A percentile compares a stretch with the other conserved stretches of the same genome.
Conservation (phyloP, 2,329 filamentous ascomycete genomes). For the Tolypocladium endophyticum region DNA sequence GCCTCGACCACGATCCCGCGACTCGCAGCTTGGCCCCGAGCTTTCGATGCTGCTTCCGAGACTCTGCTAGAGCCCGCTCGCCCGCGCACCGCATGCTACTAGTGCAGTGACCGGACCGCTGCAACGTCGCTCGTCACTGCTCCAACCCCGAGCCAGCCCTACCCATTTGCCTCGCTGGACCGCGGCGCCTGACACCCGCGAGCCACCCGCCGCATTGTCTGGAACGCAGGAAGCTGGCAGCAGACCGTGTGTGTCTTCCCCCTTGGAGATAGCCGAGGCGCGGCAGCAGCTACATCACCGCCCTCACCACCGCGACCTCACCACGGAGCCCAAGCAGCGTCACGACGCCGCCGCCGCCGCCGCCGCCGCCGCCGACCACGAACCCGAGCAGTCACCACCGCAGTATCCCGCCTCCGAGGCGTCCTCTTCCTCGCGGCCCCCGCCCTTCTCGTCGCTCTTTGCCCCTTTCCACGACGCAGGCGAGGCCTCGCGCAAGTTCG, state of each 20-base stretch:
- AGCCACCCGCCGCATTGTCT: conserved; percentile 27
- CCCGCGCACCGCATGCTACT: background rate
- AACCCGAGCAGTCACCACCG: conserved; percentile 39
- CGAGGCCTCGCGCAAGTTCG: conserved; percentile 21
- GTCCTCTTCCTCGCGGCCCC: conserved; percentile 40
- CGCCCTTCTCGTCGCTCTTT: conserved; percentile 53
- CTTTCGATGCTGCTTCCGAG: background rate
- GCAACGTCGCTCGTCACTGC: background rate
- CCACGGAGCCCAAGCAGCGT: conserved; percentile 9
- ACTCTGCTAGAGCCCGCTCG: background rate
- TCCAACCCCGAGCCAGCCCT: background rate
- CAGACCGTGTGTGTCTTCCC: conserved; percentile 23
- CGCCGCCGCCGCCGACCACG: conserved; percentile 11
- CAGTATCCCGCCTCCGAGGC: conserved; percentile 48
- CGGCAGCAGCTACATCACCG: conserved; percentile 13
- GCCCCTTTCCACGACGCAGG: conserved; percentile 26
- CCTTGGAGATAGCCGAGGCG: conserved; percentile 18
- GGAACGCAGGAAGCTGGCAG: conserved; percentile 18
- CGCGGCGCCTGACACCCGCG: conserved; percentile 8
- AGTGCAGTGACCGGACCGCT: background rate
- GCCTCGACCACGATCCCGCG: background rate
- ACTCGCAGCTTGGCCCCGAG: background rate
- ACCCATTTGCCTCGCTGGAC: conserved; percentile 1
- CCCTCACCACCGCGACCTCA: conserved; percentile 8
- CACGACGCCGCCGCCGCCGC: conserved; percentile 7